Evolutionary conservation across 2,329 filamentous ascomycete species (phyloP), one percentile per base, ranked within the genome.

Genomic region (Aspergillus sp.): DNA sequence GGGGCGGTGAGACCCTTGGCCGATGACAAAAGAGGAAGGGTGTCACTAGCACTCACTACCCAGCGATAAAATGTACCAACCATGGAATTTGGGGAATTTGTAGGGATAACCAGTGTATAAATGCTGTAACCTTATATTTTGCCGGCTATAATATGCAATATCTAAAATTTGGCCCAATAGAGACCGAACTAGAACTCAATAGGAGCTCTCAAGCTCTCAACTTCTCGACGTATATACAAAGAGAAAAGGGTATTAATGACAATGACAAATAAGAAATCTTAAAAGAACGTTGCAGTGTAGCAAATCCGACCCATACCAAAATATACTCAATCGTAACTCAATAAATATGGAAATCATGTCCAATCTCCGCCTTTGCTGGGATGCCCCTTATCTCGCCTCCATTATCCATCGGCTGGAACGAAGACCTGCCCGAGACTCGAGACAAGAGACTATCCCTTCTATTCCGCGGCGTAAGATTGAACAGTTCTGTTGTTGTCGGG

Each of bases 341-440:
- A 62, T 72, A 72, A 36, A 74, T 74, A 63, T 75, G 72, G 18
- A 67, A 65, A 51, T 75, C 73, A 11, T 68, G 66, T n/a, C 69
- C 71, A 60, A 77, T 63, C 54, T 77, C 69, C 12, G 80, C 79
- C 32, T 72, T 69, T 61, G 75, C 79, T 0, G 87, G 83, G 76
- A 91, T 86, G 15, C 83, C 83, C 72, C 87, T 90, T 61, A 91
- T 85, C 30, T 71, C 69, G 17, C 69, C 67, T 9, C 59, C 63
- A 49, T 66, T 64, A 41, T 62, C 56, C 36, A 70, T 65, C 9
- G 67, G 66, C n/a, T 66, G 55, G 43, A 62, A 61, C 5, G 64
- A 55, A 39, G 55, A 50, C 24, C 41, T 61, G 3, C 57, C 58
- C 13, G 65, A 62, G 20, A 66, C 62, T 49, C 60, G 65, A 5